phyloP scores from a whole-genome alignment of 768 basidiomycete species.

The Auriscalpium microsporum region DNA sequence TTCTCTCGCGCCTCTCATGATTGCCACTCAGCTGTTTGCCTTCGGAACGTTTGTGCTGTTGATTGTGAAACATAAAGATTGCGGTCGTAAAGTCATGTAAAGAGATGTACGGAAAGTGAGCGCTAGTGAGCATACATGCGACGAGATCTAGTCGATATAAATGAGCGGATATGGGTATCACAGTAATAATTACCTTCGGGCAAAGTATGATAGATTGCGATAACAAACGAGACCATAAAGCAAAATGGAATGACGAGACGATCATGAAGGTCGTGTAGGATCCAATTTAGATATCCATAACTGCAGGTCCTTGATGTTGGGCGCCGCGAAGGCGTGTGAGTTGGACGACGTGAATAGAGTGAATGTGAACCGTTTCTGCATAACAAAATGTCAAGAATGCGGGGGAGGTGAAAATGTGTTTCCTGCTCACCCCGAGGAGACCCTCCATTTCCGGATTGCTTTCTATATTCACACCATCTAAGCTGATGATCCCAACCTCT shows the following conservation, averaged over 20 bases:
- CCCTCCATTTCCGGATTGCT: conserved; percentile 79
- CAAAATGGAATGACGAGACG: not conserved
- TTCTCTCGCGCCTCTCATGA: too few relatives aligned
- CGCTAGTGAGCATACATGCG: conserved; percentile 3
- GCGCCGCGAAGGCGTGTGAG: conserved; percentile 82
- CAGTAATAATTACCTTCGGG: conserved; percentile 10
- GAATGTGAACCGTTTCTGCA: conserved; percentile 77
- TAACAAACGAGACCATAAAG: not conserved
- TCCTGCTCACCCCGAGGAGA: conserved; percentile 57
- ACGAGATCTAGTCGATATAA: conserved; percentile 12
- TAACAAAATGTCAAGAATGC: not conserved
- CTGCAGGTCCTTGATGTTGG: conserved; percentile 72
- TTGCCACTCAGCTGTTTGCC: too few relatives aligned
- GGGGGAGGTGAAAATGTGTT: not conserved
- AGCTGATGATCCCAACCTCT: conserved; percentile 75
- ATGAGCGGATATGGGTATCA: conserved; percentile 12
- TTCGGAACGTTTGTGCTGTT: too few relatives aligned
- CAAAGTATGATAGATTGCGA: conserved; percentile 9
- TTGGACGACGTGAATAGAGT: conserved; percentile 89
- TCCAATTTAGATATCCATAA: conserved; percentile 82
- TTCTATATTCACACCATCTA: conserved; percentile 79
- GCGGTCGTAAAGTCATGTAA: conserved; percentile 11
- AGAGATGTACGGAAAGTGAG: conserved; percentile 3
- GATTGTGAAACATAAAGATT: too few relatives aligned
- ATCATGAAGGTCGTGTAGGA: conserved; percentile 47